Evolutionary conservation across 257 asterid species (phyloP), one percentile per base, ranked within the genome.

Genomic region (Ehretia macrophylla): DNA sequence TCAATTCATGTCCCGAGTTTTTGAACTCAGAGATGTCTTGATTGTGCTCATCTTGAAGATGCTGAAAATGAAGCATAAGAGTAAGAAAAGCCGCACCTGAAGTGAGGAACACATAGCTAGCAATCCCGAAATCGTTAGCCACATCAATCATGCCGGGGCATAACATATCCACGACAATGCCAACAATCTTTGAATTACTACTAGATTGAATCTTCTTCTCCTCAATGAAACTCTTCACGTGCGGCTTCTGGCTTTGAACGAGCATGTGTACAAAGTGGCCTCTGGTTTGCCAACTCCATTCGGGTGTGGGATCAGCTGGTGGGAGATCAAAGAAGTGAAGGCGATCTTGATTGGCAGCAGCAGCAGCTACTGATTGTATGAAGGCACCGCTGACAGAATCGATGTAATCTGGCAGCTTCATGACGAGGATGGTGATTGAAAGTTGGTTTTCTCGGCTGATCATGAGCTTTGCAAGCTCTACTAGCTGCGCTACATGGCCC

Each of bases 71-170:
- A 42, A 87, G 74, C 85, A 82, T 79, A 9, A 78, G 58, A 10
- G 84, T 78, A 11, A 85, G 80, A 74, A 87, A 85, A 23, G 79
- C 79, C 0, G 83, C 90, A 8, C 88, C 79, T 12, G 93, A 85
- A 3, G 90, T 66, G 77, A 79, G 82, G 64, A 85, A 83, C 16
- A 85, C 72, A 32, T 77, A 81, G 74, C 70, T 46, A 0, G 86
- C 77, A 52, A 85, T 58, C 16, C 58, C 55, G 12, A 81, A 64
- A 47, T 87, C 84, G 14, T 60, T 72, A 0, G 81, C 87, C 11
- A 81, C 84, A 8, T 57, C 80, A 47, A 88, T 88, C 70, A 88
- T 77, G 40, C 78, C 27, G 16, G 92, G 79, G 68, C 81, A 79
- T 8, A 85, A 52, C 96, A 85, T 88, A 77, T 88, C 92, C 1